These are phyloP conservation scores for Neofusicoccum sp. DNA, from an alignment of 2,329 filamentous ascomycete genomes.

Conservation along the genomic window DNA sequence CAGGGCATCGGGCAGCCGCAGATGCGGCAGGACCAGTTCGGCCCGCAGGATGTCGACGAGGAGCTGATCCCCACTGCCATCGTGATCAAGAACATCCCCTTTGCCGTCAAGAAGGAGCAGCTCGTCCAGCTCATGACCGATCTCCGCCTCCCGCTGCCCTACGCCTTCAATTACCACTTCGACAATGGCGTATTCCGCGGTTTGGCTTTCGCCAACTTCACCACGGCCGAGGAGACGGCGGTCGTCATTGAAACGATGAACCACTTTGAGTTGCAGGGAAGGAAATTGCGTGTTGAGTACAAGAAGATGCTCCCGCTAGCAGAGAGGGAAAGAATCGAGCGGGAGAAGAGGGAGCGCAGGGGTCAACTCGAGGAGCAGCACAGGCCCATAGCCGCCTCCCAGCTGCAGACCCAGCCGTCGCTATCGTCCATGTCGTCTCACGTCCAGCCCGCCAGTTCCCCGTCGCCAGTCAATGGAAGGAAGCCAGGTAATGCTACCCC, in stretches of 20 bases:
- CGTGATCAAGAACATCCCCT: conserved; percentile 99
- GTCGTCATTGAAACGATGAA: conserved; percentile 93
- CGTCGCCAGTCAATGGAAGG: conserved; percentile 64
- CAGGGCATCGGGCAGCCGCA: conserved; percentile 17
- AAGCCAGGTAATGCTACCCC: conserved; percentile 44
- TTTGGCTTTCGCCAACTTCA: conserved; percentile 96
- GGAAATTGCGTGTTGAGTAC: conserved; percentile 94
- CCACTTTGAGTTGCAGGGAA: conserved; percentile 89
- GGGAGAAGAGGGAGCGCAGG: conserved; percentile 92
- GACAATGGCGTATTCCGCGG: conserved; percentile 97
- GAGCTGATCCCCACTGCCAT: conserved; percentile 97
- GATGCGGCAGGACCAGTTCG: conserved; percentile 46
- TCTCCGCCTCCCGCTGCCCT: conserved; percentile 87
- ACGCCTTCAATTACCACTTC: conserved; percentile 99
- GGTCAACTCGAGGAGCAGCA: conserved; percentile 98
- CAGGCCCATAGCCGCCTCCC: conserved; percentile 62
- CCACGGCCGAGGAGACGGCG: conserved; percentile 88
- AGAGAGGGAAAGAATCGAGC: conserved; percentile 91
- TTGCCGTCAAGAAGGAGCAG: conserved; percentile 96
- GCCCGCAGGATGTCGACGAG: conserved; percentile 61
- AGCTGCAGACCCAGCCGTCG: conserved; percentile 80
- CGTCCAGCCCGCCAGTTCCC: conserved; percentile 57
- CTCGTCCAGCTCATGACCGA: conserved; percentile 92
- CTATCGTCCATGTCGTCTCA: conserved; percentile 73
- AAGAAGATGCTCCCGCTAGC: conserved; percentile 98